Base-by-base conservation (phyloP, 306 rosid genomes). In the Lathyrus oleraceus region DNA sequence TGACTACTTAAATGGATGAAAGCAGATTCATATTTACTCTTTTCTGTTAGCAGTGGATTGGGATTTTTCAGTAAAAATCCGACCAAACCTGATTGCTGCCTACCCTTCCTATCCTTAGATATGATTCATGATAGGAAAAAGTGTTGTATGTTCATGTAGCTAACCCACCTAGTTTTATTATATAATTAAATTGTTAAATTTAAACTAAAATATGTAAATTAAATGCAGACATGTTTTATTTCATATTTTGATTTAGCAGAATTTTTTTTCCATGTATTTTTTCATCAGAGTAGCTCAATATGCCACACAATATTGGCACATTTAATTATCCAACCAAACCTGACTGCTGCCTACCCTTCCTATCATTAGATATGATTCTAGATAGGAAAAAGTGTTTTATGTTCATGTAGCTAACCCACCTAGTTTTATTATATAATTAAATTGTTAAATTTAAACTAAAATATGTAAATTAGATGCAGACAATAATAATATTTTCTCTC, bases 261-360 rank as follows among this genome's bases (percentile, higher is more conserved):
- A 21, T 58, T 70, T 69, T 48, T 15, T 75, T 51, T 35, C 23
- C 51, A n/a, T 45, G 70, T 57, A 56, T 47, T 51, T 79, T 54
- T 49, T 54, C 2, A 30, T 28, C 53, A 36, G 38, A 40, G 30
- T 63, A 52, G 20, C 47, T 57, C 42, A 27, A n/a, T 42, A 47
- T 66, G 13, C 20, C 45, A 36, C 36, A n/a, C 19, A 49, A 47
- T 36, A 45, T 69, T 54, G 58, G 17, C 28, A 20, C 49, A 32
- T 45, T 38, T 38, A 12, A 53, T 79, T 63, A 57, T 32, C 38
- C 38, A 32, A 32, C 38, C 38, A 32, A 32, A 32, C 38, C 38
- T 32, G 38, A 32, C 38, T 32, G 38, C 1, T 30, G 35, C 5
- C 35, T 30, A 30, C 7, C 35, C 35, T 30, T 30, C 35, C 35